Evolutionary conservation across 805 yeast genomes (phyloP).

Genomic region (Cyberlindnera saturnus): DNA sequence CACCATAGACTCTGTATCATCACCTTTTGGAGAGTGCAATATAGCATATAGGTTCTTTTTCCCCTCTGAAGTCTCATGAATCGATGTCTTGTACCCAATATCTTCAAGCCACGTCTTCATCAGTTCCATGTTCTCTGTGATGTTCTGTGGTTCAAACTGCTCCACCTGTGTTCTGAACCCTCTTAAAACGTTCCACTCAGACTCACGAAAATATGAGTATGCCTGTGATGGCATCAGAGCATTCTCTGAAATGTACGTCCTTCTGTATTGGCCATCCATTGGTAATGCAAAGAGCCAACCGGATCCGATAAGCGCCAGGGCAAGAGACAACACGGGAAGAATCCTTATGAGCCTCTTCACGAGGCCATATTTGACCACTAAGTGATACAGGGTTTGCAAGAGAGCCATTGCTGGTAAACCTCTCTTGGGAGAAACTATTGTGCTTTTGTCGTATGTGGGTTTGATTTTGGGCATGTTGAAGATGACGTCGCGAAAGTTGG

Average conservation of each 20-base stretch:
- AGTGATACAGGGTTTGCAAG: slow-evolving; percentile 38
- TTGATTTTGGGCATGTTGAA: too few species aligned
- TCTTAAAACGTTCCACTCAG: slow-evolving; percentile 88
- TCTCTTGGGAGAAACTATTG: too few species aligned
- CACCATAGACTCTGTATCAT: slow-evolving; percentile 92
- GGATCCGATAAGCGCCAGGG: slow-evolving; percentile 41
- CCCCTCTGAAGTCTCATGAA: slow-evolving; percentile 28
- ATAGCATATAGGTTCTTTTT: slow-evolving; percentile 65
- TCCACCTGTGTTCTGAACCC: slow-evolving; percentile 60
- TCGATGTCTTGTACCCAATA: slow-evolving; percentile 63
- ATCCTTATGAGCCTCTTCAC: slow-evolving; percentile 38
- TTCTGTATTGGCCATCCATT: slow-evolving; percentile 71
- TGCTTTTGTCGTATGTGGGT: too few species aligned
- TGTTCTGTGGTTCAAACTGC: slow-evolving; percentile 22
- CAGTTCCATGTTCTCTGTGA: slow-evolving; percentile 34
- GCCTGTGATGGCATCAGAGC: slow-evolving; percentile 98
- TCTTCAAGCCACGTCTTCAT: slow-evolving; percentile 58
- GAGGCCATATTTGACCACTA: slow-evolving; percentile 37
- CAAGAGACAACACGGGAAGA: slow-evolving; percentile 38
- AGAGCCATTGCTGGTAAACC: slow-evolving; percentile 34
- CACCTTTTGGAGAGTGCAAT: slow-evolving; percentile 90
- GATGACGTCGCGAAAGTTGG: too few species aligned
- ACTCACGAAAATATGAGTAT: slow-evolving; percentile 81
- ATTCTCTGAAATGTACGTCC: slow-evolving; percentile 88
- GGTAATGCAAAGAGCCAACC: slow-evolving; percentile 65